These are phyloP conservation scores for Coniferiporia weirii DNA, from an alignment of 1,284 basidiomycete species.

Conservation along the genomic window DNA sequence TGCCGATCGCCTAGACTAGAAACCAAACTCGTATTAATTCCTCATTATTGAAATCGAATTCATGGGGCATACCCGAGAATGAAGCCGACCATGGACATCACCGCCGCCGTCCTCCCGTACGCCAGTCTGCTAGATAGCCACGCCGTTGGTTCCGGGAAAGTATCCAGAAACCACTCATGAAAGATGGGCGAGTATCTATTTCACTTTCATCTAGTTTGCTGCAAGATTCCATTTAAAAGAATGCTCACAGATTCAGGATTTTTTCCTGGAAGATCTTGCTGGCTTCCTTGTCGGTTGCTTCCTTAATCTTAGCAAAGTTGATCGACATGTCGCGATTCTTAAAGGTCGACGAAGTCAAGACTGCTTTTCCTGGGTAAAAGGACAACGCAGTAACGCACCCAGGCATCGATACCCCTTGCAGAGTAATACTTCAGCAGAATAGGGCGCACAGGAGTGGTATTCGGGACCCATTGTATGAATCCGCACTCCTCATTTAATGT, in stretches of 20 bases:
- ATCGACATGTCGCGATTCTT: slow-evolving; percentile 45
- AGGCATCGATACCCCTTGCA: slow-evolving; percentile 51
- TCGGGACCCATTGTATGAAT: slow-evolving; percentile 97
- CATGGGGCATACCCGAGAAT: slow-evolving; percentile 77
- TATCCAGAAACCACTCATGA: slow-evolving; percentile 96
- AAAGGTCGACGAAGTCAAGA: not conserved
- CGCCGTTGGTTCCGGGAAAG: slow-evolving; percentile 93
- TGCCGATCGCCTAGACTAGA: slow-evolving; percentile 93
- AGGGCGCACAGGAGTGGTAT: slow-evolving; percentile 83
- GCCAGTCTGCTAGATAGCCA: slow-evolving; percentile 88
- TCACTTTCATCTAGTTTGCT: slow-evolving; percentile 21
- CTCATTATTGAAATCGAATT: not conserved
- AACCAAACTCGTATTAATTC: not conserved
- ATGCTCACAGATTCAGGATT: slow-evolving; percentile 56
- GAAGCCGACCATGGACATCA: slow-evolving; percentile 99
- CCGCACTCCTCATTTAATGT: slow-evolving; percentile 97
- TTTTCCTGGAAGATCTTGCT: slow-evolving; percentile 57
- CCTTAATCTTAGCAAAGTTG: slow-evolving; percentile 54
- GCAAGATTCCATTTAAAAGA: slow-evolving; percentile 26
- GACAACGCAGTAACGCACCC: slow-evolving; percentile 43
- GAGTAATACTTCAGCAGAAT: slow-evolving; percentile 77
- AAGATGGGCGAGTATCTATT: slow-evolving; percentile 79
- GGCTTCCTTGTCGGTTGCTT: slow-evolving; percentile 43
- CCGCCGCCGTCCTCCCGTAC: slow-evolving; percentile 89
- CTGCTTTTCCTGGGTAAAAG: not conserved